Evolutionary conservation across 2,329 filamentous ascomycete genomes (phyloP).

Genomic region (Colletotrichum sp.): DNA sequence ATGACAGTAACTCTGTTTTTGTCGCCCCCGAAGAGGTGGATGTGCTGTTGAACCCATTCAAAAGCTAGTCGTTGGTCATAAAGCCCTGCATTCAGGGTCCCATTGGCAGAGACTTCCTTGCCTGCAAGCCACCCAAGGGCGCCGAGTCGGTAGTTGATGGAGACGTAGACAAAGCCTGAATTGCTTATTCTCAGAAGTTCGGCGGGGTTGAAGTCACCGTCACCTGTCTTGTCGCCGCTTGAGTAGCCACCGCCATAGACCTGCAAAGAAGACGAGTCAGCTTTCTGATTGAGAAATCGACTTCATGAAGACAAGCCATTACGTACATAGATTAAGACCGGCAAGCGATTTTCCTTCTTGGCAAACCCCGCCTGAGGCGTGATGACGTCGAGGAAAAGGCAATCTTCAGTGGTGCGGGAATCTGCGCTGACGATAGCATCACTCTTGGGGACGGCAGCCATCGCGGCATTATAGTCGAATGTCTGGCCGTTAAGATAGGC

Average conservation of each 20-base stretch:
- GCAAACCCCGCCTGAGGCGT: not conserved
- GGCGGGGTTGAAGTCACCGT: not conserved
- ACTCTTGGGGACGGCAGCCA: slow-evolving; percentile 11
- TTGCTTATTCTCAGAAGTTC: not conserved
- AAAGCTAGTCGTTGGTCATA: not conserved
- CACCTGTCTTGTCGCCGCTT: not conserved
- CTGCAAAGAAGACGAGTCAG: not conserved
- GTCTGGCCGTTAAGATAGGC: not conserved
- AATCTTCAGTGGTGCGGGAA: not conserved
- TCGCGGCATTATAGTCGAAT: not conserved
- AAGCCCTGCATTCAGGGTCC: slow-evolving; percentile 2
- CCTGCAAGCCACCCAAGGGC: slow-evolving; percentile 1
- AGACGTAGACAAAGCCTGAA: not conserved
- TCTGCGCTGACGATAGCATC: slow-evolving; percentile 16
- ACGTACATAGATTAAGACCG: not conserved
- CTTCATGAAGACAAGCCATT: not conserved
- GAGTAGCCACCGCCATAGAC: slow-evolving; percentile 14
- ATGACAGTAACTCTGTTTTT: not conserved
- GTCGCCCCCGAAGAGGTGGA: not conserved
- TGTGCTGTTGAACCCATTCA: not conserved
- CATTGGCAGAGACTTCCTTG: not conserved
- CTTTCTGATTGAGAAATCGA: not conserved
- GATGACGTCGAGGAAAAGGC: not conserved
- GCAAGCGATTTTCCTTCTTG: not conserved
- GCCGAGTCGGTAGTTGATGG: slow-evolving; percentile 5